These are phyloP conservation scores for Solanum neorickii DNA, from an alignment of 257 asterid genomes.

Conservation along the genomic window DNA sequence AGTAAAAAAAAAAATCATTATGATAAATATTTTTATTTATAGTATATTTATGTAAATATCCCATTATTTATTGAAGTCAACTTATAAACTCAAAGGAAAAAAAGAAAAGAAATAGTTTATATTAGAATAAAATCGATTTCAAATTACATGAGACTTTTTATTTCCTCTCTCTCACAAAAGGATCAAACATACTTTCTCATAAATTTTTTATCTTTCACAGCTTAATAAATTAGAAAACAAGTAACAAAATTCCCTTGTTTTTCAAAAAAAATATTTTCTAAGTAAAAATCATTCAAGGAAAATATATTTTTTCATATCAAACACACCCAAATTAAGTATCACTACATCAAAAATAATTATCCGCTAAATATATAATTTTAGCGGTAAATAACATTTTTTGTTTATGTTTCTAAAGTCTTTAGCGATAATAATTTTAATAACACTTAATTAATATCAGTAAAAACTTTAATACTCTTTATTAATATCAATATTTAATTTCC, in stretches of 20 bases:
- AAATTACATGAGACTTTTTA: background rate
- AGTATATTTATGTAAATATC: too few relatives aligned
- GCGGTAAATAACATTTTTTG: too few relatives aligned
- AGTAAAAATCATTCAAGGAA: background rate
- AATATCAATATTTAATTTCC: too few relatives aligned
- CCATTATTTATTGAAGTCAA: background rate
- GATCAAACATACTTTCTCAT: background rate
- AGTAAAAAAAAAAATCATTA: too few relatives aligned
- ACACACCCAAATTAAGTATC: background rate
- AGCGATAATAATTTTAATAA: fast-evolving
- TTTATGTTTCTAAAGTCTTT: too few relatives aligned
- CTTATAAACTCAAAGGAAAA: background rate
- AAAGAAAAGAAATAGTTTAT: background rate
- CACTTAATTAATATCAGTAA: fast-evolving
- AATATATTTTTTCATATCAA: too few relatives aligned
- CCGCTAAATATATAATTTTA: too few relatives aligned
- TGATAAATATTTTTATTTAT: too few relatives aligned
- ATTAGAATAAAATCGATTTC: background rate
- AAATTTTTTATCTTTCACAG: background rate
- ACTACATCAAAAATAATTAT: fast-evolving
- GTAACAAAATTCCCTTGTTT: background rate
- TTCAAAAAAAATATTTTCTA: background rate
- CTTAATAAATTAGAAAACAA: background rate
- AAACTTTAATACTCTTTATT: too few relatives aligned
- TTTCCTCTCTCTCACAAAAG: background rate